A percentile compares a stretch with the other conserved stretches of the same genome.
These are phyloP conservation scores for Exophiala mesophila DNA, from an alignment of 2,329 filamentous ascomycete genomes.

Conservation along the genomic window DNA sequence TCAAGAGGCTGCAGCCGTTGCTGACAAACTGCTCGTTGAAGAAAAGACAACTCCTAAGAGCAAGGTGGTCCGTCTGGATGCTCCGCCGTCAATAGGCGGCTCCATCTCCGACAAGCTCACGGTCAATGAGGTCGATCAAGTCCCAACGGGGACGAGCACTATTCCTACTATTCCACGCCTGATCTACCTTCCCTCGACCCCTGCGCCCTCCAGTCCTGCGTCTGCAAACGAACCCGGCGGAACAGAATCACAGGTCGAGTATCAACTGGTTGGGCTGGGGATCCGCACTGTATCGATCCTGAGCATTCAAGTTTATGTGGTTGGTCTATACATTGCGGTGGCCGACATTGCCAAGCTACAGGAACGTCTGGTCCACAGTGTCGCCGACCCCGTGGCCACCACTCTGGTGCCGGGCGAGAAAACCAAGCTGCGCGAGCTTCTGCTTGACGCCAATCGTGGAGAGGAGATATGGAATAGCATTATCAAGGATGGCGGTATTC, in stretches of 20 bases:
- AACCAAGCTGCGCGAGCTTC: constrained; percentile 60
- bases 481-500: constrained; percentile 61
- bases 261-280: constrained; percentile 82
- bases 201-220: constrained; percentile 35
- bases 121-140: constrained; percentile 63
- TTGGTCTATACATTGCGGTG: constrained; percentile 85
- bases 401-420: constrained; percentile 80
- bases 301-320: constrained; percentile 86
- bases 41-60: constrained; percentile 6
- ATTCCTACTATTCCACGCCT: constrained; percentile 73
- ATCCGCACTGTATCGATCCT: constrained; percentile 87
- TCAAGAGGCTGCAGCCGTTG: constrained; percentile 10
- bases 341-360: constrained; percentile 78
- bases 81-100: constrained; percentile 35
- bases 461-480: constrained; percentile 71
- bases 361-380: constrained; percentile 65
- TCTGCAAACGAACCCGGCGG: constrained; percentile 33
- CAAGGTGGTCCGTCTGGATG: constrained; percentile 36
- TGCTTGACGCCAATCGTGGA: constrained; percentile 65
- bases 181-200: constrained; percentile 55
- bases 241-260: constrained; percentile 57
- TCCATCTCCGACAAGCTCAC: constrained; percentile 30
- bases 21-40: neutral
- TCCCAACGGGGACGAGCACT: constrained; percentile 75
- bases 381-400: constrained; percentile 61